Evolutionary conservation across 1,284 basidiomycete species (phyloP).

Genomic region (Moniliophthora roreri): DNA sequence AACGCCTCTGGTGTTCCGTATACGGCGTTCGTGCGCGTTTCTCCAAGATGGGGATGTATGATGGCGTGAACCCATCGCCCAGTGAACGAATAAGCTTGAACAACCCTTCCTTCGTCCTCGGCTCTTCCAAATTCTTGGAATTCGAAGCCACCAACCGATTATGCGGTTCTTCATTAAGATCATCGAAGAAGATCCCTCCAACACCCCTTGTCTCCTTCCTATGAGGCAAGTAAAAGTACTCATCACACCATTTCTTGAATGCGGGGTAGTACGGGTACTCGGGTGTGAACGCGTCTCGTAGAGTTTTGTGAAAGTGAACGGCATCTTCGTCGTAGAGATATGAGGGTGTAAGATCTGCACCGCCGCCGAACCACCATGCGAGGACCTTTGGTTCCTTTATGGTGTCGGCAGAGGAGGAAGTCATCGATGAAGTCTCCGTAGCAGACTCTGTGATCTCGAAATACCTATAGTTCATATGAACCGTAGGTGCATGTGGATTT

Average conservation of each 20-base stretch:
- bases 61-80: conserved; percentile 82
- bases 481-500: conserved; percentile 91
- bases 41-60: conserved; percentile 83
- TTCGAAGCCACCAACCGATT: too few relatives aligned
- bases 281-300: conserved; percentile 77
- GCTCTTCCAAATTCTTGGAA: too few relatives aligned
- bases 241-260: conserved; percentile 97
- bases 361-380: conserved; percentile 99
- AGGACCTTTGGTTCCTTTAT: conserved; percentile 50
- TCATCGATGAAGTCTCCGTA: too few relatives aligned
- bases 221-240: conserved; percentile 94
- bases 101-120: conserved; percentile 58
- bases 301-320: conserved; percentile 80
- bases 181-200: conserved; percentile 97
- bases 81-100: conserved; percentile 74
- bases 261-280: conserved; percentile 76
- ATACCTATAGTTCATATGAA: conserved; percentile 97
- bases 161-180: conserved; percentile 68
- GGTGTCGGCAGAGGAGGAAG: too few relatives aligned
- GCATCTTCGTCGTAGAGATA: conserved; percentile 92
- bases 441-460: conserved; percentile 79
- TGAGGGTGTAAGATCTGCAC: conserved; percentile 93
- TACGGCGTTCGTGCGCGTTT: conserved; percentile 54
- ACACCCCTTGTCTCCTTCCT: conserved; percentile 86
- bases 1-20: conserved; percentile 72